phyloP scores from a whole-genome alignment of 1,139 yeast genomes.

The Arxiozyma slooffiae region DNA sequence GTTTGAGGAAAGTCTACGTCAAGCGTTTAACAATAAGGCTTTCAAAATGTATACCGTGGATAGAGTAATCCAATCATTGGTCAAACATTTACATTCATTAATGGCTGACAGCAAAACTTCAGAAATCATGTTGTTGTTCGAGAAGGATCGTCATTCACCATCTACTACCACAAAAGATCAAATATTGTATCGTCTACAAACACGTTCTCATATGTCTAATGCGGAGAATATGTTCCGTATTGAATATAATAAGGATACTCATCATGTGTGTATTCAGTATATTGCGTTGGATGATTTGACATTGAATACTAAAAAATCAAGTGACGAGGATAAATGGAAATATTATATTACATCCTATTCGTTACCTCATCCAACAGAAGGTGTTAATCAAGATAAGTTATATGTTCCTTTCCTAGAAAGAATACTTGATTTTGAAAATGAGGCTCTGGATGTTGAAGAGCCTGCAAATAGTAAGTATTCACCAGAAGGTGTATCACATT shows the following conservation, averaged over 20 bases:
- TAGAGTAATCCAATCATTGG: constrained; percentile 81
- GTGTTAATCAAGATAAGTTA: constrained; percentile 74
- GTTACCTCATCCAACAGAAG: constrained; percentile 95
- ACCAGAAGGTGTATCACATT: constrained; percentile 58
- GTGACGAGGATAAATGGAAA: constrained; percentile 76
- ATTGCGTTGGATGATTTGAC: constrained; percentile 84
- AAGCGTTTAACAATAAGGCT: constrained; percentile 88
- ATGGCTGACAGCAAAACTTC: constrained; percentile 75
- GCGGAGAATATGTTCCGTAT: constrained; percentile 92
- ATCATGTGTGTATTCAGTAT: constrained; percentile 64
- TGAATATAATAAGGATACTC: constrained; percentile 48
- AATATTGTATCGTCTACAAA: constrained; percentile 81
- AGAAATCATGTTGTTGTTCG: constrained; percentile 72
- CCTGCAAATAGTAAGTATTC: constrained; percentile 13
- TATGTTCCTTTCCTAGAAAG: constrained; percentile 64
- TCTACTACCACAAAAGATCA: constrained; percentile 77
- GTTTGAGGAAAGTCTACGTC: constrained; percentile 92
- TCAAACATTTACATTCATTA: constrained; percentile 76
- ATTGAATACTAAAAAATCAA: constrained; percentile 41
- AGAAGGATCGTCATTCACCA: constrained; percentile 52
- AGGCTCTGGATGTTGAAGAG: constrained; percentile 15
- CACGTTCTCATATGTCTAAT: constrained; percentile 65
- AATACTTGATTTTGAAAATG: constrained; percentile 45
- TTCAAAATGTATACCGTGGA: constrained; percentile 88
- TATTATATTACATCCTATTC: constrained; percentile 87